Evolutionary conservation across 257 asterid genomes (phyloP), one percentile per base, ranked within the genome.

Genomic region (Henckelia pumila): DNA sequence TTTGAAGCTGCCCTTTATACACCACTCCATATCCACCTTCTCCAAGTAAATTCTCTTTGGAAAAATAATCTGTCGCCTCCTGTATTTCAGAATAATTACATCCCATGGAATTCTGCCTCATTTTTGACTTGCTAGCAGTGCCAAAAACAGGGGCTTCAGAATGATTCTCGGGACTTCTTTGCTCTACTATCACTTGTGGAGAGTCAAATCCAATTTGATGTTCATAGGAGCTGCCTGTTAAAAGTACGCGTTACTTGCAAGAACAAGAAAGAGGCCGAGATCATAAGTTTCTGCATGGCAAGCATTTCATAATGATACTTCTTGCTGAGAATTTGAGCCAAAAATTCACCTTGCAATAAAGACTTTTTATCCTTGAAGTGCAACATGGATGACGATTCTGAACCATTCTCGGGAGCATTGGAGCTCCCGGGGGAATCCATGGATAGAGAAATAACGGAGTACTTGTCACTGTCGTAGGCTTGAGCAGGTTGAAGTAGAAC

Each of bases 11-110:
- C 17, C 96, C 95, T 82, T 82, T 83, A 58, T 85, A 86, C 22
- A 83, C 87, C 69, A 32, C 82, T 47, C 83, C 88, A 64, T 83
- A 81, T n/a, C 82, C 80, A 32, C 84, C 91, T 82, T 87, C 89
- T 65, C 93, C 85, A n/a, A 89, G 71, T 75, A 89, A 66, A 44
- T 87, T 85, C 8, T 76, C 81, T 67, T 78, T 81, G 55, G 93
- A 87, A 56, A 86, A 89, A 72, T 79, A 75, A 40, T 77, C 57
- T 2, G 22, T 33, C 2, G 66, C 19, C 1, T 13, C 37, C 24
- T 13, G 26, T 61, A 61, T 61, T 19, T 29, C 52, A 1, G 21
- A 32, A 8, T 6, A 17, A 7, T n/a, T 19, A 19, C 24, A 19
- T 32, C 24, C 24, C 24, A 13, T 10, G 20, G 25, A 17, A 30